Percentiles rank a stretch among this genome's conserved stretches.
These are phyloP conservation scores for Fusarium virguliforme DNA, from an alignment of 2,329 filamentous ascomycete species.

Conservation along the genomic window DNA sequence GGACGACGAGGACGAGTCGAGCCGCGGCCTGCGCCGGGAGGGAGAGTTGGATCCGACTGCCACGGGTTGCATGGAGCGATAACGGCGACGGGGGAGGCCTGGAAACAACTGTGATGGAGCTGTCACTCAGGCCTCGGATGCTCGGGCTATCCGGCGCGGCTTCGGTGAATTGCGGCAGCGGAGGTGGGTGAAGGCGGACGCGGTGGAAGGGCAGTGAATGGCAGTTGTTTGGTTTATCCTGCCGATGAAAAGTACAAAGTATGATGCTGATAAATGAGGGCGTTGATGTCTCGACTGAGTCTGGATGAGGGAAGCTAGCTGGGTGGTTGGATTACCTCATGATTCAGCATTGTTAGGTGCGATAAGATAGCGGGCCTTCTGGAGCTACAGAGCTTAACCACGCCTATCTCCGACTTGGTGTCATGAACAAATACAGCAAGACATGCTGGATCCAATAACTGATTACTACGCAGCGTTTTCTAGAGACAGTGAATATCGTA, in stretches of 20 bases:
- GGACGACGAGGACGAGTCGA: conserved; percentile 54
- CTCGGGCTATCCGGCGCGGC: conserved; percentile 32
- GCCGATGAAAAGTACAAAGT: not conserved
- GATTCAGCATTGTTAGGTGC: conserved; percentile 18
- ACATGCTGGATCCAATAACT: not conserved
- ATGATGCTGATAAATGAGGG: conserved; percentile 7
- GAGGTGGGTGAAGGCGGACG: not conserved
- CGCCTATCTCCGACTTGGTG: conserved; percentile 26
- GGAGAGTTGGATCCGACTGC: conserved; percentile 52
- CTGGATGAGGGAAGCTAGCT: conserved; percentile 5
- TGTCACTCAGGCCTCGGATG: conserved; percentile 51
- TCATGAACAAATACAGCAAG: too few relatives aligned
- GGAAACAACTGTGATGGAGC: conserved; percentile 50
- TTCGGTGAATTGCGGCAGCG: conserved; percentile 20
- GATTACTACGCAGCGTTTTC: not conserved
- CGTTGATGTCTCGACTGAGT: not conserved
- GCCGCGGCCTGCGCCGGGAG: conserved; percentile 59
- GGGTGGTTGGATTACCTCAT: conserved; percentile 2
- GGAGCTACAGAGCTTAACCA: conserved; percentile 29
- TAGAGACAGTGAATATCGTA: not conserved
- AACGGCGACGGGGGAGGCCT: conserved; percentile 42
- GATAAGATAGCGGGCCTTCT: conserved; percentile 51
- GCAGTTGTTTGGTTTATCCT: not conserved
- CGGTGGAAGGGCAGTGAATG: not conserved
- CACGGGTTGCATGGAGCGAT: conserved; percentile 56